These are phyloP conservation scores for Medicago ruthenica DNA, from an alignment of 306 rosid genomes.

Conservation along the genomic window DNA sequence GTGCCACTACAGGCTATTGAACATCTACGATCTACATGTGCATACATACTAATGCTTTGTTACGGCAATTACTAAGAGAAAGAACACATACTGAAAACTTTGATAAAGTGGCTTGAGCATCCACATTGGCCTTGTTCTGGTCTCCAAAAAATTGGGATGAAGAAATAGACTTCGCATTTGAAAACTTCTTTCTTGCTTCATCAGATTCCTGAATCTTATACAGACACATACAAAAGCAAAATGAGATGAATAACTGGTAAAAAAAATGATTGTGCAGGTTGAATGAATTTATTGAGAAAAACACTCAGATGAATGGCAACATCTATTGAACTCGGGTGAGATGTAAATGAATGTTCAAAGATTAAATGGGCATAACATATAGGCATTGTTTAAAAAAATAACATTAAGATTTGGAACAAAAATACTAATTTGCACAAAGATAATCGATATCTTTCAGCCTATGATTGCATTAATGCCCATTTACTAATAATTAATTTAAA, in stretches of 20 bases:
- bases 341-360: slow-evolving; percentile 4
- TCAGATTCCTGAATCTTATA: slow-evolving; percentile 80
- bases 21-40: background rate
- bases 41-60: background rate
- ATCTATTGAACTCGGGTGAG: background rate
- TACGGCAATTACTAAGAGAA: slow-evolving; percentile 24
- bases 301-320: background rate
- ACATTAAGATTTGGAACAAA: background rate
- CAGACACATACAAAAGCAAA: slow-evolving; percentile 23
- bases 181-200: slow-evolving; percentile 95
- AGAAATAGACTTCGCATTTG: slow-evolving; percentile 95
- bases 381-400: background rate
- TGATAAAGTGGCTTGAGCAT: slow-evolving; percentile 75
- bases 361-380: background rate
- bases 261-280: background rate
- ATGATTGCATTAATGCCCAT: background rate
- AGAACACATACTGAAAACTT: slow-evolving; percentile 75
- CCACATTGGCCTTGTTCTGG: slow-evolving; percentile 70
- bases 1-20: background rate
- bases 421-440: background rate
- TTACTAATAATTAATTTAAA: background rate
- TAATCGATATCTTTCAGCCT: slow-evolving; percentile 7
- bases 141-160: slow-evolving; percentile 96
- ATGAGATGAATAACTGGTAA: background rate
- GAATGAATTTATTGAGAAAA: background rate